Evolutionary conservation across 148 eudicot species (phyloP).

Genomic region (Chenopodium album): DNA sequence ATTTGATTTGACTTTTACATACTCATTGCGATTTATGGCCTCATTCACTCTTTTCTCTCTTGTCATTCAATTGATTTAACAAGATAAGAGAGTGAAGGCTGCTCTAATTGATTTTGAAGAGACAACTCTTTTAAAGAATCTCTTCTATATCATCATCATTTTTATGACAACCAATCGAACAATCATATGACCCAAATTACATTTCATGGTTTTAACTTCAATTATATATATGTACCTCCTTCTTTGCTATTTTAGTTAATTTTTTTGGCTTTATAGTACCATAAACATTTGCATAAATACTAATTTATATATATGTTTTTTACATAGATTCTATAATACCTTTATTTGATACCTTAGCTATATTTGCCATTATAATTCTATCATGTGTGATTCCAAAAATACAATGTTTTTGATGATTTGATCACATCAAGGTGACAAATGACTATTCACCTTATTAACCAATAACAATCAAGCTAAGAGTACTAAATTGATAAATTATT

Average conservation of each 20-base stretch:
- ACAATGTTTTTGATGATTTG: neutral
- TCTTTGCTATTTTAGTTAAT: slow-evolving; percentile 9
- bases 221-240: slow-evolving; percentile 13
- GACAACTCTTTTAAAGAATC: slow-evolving; percentile 27
- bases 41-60: neutral
- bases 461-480: neutral
- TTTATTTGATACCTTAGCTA: neutral
- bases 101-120: neutral
- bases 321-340: slow-evolving; percentile 3
- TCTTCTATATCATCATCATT: slow-evolving; percentile 7
- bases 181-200: slow-evolving; percentile 6
- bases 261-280: neutral
- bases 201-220: neutral
- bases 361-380: neutral
- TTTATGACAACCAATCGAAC: neutral
- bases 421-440: neutral
- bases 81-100: neutral
- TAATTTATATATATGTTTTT: neutral
- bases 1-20: slow-evolving; percentile 1
- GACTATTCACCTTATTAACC: neutral
- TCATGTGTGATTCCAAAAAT: neutral
- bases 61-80: slow-evolving; percentile 9
- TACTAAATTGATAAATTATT: too few relatives aligned
- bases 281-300: neutral
- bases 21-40: neutral